Evolutionary conservation across 805 yeast genomes (phyloP), one percentile per base, ranked within the genome.

Genomic region (Candida ovalis): DNA sequence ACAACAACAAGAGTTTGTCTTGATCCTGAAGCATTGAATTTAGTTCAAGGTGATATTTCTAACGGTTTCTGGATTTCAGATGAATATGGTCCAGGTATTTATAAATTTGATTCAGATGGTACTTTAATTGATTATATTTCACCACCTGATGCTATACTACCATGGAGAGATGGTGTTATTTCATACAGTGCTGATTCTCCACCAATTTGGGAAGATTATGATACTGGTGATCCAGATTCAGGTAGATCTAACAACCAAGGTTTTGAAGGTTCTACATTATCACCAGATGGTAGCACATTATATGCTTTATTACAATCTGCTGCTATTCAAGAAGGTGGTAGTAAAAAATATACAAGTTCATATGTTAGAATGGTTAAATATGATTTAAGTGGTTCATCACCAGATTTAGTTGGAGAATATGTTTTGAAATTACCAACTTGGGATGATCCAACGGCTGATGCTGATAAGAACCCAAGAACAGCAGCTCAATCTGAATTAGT

Each of bases 1-100:
- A 50, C 57, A 9, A 57, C 64, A 5, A 61, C 66, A 8, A 48
- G 59, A n/a, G 58, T 64, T 6, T 62, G 66, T 32, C 46, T 65
- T 27, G 69, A 65, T 46, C 53, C 68, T 6, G 68, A 65, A 49
- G 56, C 63, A 18, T 35, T 65, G 24, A 51, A 58, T 28, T 51
- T 65, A 8, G 49, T 65, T 44, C 52, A 53, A 24, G 68, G 68
- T 42, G 62, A 60, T 40, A 57, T 64, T 37, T 36, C 45, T 27
- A 62, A 64, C 38, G 69, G 69, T 2, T 65, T 65, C 49, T 63
- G 68, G 68, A 57, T 65, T 42, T 48, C 63, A 40, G 69, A 65
- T 49, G 69, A 64, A 45, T 65, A 65, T 44, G 69, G 69, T 4
- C 69, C 69, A n/a, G 58, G 58, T 24, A 41, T 62, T 24, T 60